Evolutionary conservation across 2,329 filamentous ascomycete species (phyloP).

Genomic region (Fusarium pseudograminearum): DNA sequence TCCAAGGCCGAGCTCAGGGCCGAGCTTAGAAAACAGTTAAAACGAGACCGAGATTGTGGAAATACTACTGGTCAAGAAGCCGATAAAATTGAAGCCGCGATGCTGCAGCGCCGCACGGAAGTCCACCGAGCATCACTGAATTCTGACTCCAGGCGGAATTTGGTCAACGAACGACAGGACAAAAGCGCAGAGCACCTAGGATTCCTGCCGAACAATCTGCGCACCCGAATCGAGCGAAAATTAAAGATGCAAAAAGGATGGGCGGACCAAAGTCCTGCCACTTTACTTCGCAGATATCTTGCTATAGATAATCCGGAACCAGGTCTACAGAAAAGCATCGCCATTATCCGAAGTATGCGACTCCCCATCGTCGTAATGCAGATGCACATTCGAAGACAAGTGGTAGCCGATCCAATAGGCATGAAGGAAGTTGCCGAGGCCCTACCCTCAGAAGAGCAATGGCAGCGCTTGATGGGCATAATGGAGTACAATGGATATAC

Average conservation of each 20-base stretch:
- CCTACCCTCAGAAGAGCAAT: constrained; percentile 45
- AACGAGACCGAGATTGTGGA: background rate
- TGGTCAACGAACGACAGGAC: background rate
- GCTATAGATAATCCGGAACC: constrained; percentile 10
- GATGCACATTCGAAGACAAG: constrained; percentile 47
- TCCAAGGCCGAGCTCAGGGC: constrained; percentile 3
- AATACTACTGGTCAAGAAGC: background rate
- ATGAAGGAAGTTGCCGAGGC: constrained; percentile 39
- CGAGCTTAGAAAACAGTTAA: background rate
- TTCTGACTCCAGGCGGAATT: background rate
- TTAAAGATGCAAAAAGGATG: constrained; percentile 41
- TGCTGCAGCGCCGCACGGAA: background rate
- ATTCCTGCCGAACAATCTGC: background rate
- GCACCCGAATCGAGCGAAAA: constrained; percentile 34
- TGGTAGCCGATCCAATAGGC: constrained; percentile 21
- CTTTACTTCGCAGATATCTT: constrained; percentile 44
- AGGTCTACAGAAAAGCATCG: constrained; percentile 33
- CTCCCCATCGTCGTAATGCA: constrained; percentile 52
- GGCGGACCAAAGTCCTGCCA: constrained; percentile 41
- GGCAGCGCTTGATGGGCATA: constrained; percentile 38
- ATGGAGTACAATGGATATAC: constrained; percentile 40
- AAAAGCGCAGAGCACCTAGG: background rate
- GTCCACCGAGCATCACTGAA: background rate
- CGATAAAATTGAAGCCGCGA: background rate
- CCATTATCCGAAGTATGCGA: constrained; percentile 45